phyloP scores from a whole-genome alignment of 176 grass and related monocot genomes.

The Tillandsia leiboldiana region DNA sequence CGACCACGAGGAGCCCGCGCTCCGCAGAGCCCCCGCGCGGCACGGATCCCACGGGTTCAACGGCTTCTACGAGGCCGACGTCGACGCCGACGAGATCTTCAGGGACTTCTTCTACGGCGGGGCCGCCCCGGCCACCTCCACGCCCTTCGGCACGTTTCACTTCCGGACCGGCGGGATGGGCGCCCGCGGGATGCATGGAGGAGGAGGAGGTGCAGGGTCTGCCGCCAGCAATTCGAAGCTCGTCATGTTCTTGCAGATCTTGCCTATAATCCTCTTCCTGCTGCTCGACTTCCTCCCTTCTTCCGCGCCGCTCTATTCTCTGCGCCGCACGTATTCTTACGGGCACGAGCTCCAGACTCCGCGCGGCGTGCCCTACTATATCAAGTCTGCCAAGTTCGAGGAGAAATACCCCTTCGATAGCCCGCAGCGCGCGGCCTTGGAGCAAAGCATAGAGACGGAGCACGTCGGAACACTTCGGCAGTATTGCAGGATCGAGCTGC shows the following conservation, averaged over 20 bases:
- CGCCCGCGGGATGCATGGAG: slow-evolving; percentile 12
- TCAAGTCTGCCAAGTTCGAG: slow-evolving; percentile 72
- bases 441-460: slow-evolving; percentile 71
- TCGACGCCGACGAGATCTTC: slow-evolving; percentile 96
- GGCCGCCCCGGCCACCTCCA: slow-evolving; percentile 56
- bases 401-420: slow-evolving; percentile 78
- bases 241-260: slow-evolving; percentile 67
- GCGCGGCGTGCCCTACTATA: slow-evolving; percentile 58
- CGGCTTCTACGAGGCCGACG: slow-evolving; percentile 59
- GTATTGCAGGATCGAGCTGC: slow-evolving; percentile 76
- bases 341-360: slow-evolving; percentile 62
- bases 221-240: slow-evolving; percentile 41
- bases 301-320: slow-evolving; percentile 64
- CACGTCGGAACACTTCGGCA: slow-evolving; percentile 51
- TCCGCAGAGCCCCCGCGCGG: slow-evolving; percentile 29
- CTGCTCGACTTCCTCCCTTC: slow-evolving; percentile 77
- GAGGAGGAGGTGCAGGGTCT: slow-evolving; percentile 3
- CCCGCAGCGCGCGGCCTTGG: slow-evolving; percentile 41
- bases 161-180: slow-evolving; percentile 50
- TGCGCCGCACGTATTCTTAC: slow-evolving; percentile 45
- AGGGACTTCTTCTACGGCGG: slow-evolving; percentile 92
- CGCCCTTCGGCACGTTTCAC: slow-evolving; percentile 64
- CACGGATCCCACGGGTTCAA: slow-evolving; percentile 29
- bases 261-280: slow-evolving; percentile 66
- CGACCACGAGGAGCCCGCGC: slow-evolving; percentile 56